A percentile compares a stretch with the other conserved stretches of the same genome.
Conservation (phyloP, 2,329 filamentous ascomycete species). For the Fusarium lateritium region DNA sequence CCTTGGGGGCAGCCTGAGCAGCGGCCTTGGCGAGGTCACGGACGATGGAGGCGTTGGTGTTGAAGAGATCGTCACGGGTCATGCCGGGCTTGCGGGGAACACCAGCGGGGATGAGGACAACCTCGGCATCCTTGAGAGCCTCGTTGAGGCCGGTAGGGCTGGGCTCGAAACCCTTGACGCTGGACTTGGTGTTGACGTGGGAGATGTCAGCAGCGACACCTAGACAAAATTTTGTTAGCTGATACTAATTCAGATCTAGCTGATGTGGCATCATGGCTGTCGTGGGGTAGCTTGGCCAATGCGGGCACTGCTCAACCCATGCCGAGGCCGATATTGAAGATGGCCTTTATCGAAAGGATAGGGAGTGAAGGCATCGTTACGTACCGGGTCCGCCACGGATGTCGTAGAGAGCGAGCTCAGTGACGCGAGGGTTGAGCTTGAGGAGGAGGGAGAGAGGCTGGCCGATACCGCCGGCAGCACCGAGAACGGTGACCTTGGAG, state of each 20-base stretch:
- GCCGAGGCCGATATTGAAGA: constrained; percentile 17
- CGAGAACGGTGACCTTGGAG: constrained; percentile 97
- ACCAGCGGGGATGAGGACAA: constrained; percentile 98
- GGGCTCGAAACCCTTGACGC: constrained; percentile 89
- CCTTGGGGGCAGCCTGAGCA: constrained; percentile 89
- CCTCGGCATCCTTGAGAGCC: constrained; percentile 88
- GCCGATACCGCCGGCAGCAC: constrained; percentile 97
- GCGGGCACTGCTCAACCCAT: background rate
- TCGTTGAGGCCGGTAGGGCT: constrained; percentile 81
- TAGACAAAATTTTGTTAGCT: constrained; percentile 56
- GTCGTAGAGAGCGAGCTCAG: constrained; percentile 96
- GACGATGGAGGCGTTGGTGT: constrained; percentile 99
- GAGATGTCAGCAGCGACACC: constrained; percentile 98
- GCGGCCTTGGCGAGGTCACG: constrained; percentile 97
- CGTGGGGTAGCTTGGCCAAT: constrained; percentile 1
- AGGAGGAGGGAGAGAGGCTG: constrained; percentile 97
- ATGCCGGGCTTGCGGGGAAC: constrained; percentile 99
- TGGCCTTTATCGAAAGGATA: background rate
- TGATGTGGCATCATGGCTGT: constrained; percentile 35
- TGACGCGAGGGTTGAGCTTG: constrained; percentile 97
- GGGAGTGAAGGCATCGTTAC: constrained; percentile 52
- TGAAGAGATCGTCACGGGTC: constrained; percentile 99
- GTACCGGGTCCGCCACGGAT: constrained; percentile 93
- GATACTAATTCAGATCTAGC: constrained; percentile 18
- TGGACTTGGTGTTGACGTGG: constrained; percentile 99